Base-by-base conservation (phyloP, 495 filamentous ascomycete species). In the Lophiotrema nucula region DNA sequence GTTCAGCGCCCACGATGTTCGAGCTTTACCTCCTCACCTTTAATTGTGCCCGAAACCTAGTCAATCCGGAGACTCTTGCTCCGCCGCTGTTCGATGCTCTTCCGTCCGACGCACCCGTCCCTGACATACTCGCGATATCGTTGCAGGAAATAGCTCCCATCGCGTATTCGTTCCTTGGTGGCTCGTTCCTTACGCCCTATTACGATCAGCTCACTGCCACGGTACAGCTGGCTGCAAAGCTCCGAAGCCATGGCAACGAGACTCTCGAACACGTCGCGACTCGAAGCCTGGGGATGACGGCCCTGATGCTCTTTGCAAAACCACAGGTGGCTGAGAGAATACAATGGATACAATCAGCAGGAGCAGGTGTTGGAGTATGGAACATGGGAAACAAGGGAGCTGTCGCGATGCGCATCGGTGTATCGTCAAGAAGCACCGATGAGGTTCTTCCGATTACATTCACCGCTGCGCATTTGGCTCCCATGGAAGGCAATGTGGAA, bases 361-460 rank as follows among this genome's bases (percentile, higher is more conserved):
- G 85, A 24, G 85, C 90, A 1, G 91, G 93, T 2, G 82, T 95
- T 31, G 93, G 93, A 1, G 46, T 91, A 1, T 62, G 54, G 50
- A 84, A 88, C 27, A 93, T 96, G 89, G 92, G 90, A 3, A 96
- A 96, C 66, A 98, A 98, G 68, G 93, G 92, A 22, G 91, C 90
- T 6, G 89, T 93, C 4, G 93, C 88, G 0, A 77, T 92, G 26
- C 76, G 89, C 27, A 67, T 96, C 47, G 79, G 78, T 1, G 86
- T 83, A 59, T 65, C 72, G n/a, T 64, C 38, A 8, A 62, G 55
- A 24, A 64, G 64, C 16, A 22, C 55, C 4, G 61, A 68, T 3
- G 69, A 75, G 31, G 74, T 76, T 11, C 75, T 83, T 1, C 82
- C 87, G 60, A 70, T 97, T 38, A 95, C 88, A 1, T 89, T 96